Conservation (phyloP, 1,139 yeast species). For the Nematodospora anomalae region DNA sequence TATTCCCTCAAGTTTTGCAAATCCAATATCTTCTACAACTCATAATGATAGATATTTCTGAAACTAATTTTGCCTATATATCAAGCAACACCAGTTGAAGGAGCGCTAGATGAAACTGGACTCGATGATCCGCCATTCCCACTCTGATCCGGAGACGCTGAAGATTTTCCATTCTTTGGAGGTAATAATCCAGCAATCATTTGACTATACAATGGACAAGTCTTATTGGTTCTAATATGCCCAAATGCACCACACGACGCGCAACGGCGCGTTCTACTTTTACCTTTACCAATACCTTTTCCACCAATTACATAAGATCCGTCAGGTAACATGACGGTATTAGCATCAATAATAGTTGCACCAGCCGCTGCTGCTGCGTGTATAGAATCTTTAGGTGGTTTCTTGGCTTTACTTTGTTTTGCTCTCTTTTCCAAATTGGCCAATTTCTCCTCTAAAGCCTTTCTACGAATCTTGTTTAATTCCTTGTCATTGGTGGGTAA, state of each 20-base stretch:
- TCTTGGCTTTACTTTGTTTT: conserved; percentile 44
- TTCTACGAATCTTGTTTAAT: conserved; percentile 73
- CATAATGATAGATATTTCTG: too few relatives aligned
- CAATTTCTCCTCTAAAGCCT: conserved; percentile 77
- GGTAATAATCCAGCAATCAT: conserved; percentile 25
- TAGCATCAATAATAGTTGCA: conserved; percentile 32
- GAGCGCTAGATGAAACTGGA: conserved; percentile 2
- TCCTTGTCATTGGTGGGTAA: conserved; percentile 85
- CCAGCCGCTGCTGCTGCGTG: conserved; percentile 47
- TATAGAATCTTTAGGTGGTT: conserved; percentile 36
- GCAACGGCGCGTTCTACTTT: conserved; percentile 81
- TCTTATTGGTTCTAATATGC: conserved; percentile 85
- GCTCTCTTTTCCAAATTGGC: conserved; percentile 78
- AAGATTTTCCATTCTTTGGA: conserved; percentile 7
- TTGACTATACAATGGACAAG: conserved; percentile 76
- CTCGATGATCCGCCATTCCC: background rate
- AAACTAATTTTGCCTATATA: background rate
- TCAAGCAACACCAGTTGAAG: conserved; percentile 2
- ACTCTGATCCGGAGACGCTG: conserved; percentile 4
- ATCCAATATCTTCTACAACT: too few relatives aligned
- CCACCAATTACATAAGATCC: conserved; percentile 54
- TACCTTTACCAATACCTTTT: conserved; percentile 71
- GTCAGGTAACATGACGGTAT: conserved; percentile 46
- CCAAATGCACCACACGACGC: conserved; percentile 96
- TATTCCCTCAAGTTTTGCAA: too few relatives aligned